Conservation (phyloP, 768 basidiomycete species). For the Heimioporus sp. region DNA sequence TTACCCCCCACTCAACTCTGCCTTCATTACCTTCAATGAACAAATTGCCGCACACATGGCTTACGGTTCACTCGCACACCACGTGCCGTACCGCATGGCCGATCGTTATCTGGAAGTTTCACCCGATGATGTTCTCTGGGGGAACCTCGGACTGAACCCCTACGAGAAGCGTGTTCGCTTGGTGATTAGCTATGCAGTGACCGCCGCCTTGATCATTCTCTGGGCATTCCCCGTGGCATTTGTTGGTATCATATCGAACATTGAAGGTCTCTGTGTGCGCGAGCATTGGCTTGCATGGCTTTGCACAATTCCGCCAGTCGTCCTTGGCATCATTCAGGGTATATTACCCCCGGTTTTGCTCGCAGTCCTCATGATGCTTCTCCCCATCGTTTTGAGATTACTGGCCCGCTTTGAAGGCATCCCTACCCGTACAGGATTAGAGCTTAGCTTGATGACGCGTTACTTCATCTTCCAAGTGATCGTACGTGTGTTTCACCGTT, state of each 20-base stretch:
- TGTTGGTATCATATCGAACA: slow-evolving; percentile 83
- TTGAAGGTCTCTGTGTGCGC: slow-evolving; percentile 61
- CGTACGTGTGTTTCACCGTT: slow-evolving; percentile 45
- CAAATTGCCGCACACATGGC: slow-evolving; percentile 94
- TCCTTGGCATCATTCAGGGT: slow-evolving; percentile 86
- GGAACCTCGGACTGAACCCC: slow-evolving; percentile 84
- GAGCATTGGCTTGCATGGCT: slow-evolving; percentile 83
- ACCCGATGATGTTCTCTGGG: slow-evolving; percentile 90
- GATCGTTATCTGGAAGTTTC: slow-evolving; percentile 76
- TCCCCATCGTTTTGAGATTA: slow-evolving; percentile 79
- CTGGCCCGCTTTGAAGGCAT: slow-evolving; percentile 88
- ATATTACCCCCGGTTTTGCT: slow-evolving; percentile 85
- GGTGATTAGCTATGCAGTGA: slow-evolving; percentile 69
- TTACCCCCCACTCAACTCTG: slow-evolving; percentile 65
- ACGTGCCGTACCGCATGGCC: slow-evolving; percentile 82
- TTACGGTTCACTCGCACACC: slow-evolving; percentile 68
- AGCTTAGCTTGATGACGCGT: slow-evolving; percentile 88
- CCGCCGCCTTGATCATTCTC: slow-evolving; percentile 76
- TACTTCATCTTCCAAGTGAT: slow-evolving; percentile 92
- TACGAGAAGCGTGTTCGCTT: slow-evolving; percentile 76
- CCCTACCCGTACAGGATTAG: slow-evolving; percentile 77
- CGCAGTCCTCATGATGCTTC: slow-evolving; percentile 87
- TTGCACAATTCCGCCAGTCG: slow-evolving; percentile 58
- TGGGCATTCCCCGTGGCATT: slow-evolving; percentile 90
- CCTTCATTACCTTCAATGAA: slow-evolving; percentile 88